Percentiles rank a stretch among this genome's conserved stretches.
Evolutionary conservation across 2,329 filamentous ascomycete species (phyloP).

Genomic region (Periconia sp.): DNA sequence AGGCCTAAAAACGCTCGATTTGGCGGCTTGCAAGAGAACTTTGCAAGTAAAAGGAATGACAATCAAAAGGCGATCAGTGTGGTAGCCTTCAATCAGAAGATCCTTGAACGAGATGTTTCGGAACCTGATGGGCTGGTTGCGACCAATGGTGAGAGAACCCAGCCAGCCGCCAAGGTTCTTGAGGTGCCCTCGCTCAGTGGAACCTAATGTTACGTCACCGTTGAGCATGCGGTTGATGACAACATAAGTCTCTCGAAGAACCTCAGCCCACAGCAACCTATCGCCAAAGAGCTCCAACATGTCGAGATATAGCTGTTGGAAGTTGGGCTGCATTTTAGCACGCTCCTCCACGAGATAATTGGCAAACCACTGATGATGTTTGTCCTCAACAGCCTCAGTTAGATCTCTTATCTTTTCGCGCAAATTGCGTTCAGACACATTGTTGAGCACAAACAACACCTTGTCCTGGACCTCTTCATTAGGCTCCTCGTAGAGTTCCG

Average conservation of each 20-base stretch:
- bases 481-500: slow-evolving; percentile 78
- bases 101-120: slow-evolving; percentile 98
- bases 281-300: slow-evolving; percentile 84
- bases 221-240: slow-evolving; percentile 88
- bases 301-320: slow-evolving; percentile 90
- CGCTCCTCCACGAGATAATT: slow-evolving; percentile 93
- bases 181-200: slow-evolving; percentile 83
- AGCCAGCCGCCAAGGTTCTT: slow-evolving; percentile 96
- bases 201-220: slow-evolving; percentile 84
- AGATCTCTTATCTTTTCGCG: slow-evolving; percentile 84
- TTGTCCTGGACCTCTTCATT: slow-evolving; percentile 86
- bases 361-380: slow-evolving; percentile 95
- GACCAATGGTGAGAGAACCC: slow-evolving; percentile 87
- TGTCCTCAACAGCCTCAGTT: slow-evolving; percentile 75
- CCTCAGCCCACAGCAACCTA: slow-evolving; percentile 80
- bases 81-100: slow-evolving; percentile 88
- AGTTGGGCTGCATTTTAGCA: slow-evolving; percentile 96
- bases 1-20: slow-evolving; percentile 87
- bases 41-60: slow-evolving; percentile 99
- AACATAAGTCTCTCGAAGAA: slow-evolving; percentile 90
- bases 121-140: slow-evolving; percentile 94
- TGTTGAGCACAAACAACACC: slow-evolving; percentile 95
- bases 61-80: slow-evolving; percentile 87
- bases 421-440: slow-evolving; percentile 89
- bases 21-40: slow-evolving; percentile 81